Evolutionary conservation across 176 grass and related monocot genomes (phyloP), one percentile per base, ranked within the genome.

Genomic region (Ensete ventricosum): DNA sequence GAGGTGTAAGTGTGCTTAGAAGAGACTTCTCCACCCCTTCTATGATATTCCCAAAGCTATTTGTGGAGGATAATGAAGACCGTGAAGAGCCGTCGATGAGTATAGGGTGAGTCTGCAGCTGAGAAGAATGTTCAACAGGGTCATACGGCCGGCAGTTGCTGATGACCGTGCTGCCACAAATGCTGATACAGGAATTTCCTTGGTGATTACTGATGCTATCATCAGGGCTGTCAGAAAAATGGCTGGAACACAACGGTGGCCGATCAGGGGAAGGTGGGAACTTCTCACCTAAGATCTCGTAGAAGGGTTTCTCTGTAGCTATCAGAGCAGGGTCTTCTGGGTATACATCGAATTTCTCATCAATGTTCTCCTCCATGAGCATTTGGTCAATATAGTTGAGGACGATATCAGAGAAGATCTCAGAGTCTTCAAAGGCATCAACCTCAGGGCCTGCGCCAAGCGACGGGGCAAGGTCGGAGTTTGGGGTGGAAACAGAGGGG

Each of bases 281-380:
- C 63, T 65, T 58, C 48, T 65, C 80, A 13, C 80, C 72, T 55
- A 95, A 86, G 62, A 95, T 86, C 12, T 81, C 73, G 0, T 67
- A 78, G 62, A 86, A 88, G 0, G 79, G 85, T 66, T 84, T 55
- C 81, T 88, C 83, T 2, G 86, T 82, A 48, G 24, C 76, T 52
- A 88, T 67, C 55, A 90, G 73, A 19, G 85, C 85, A 20, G 81
- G 81, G 72, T 88, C 75, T 57, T 81, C 85, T 54, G 84, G 85
- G 81, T 83, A 86, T 74, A 83, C 10, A 24, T 65, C 81, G 75
- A 90, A 86, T n/a, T 84, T 86, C 17, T 89, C 86, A 55, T 84
- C 80, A 51, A 81, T 81, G 79, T 96, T 84, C 21, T 96, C 92
- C 79, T 96, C 92, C 88, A 91, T 88, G 69, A 96, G 83, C 83